Base-by-base conservation (phyloP, 2,329 filamentous ascomycete species). In the Helotiales sp. region DNA sequence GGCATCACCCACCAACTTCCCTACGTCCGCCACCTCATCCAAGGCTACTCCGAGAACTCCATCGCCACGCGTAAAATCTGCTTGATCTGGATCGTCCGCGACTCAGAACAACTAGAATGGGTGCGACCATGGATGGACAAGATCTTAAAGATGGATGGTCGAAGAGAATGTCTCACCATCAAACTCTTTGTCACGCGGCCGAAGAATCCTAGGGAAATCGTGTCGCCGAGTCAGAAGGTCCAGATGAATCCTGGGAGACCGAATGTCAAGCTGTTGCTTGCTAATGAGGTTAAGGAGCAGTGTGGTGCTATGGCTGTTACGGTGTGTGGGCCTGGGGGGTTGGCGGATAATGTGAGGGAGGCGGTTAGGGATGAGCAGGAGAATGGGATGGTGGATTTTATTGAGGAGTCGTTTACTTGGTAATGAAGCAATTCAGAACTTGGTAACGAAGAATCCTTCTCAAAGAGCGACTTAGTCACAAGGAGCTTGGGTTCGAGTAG, bases 1-100 rank as follows among this genome's bases (percentile, higher is more conserved):
- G 95, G 95, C 61, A 98, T 99, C 75, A 96, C 93, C 1, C 93
- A 98, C 73, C 92, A 96, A 72, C 84, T 98, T 29, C 90, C 92
- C 31, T 96, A 96, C 72, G 82, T 97, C 8, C 87, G 86, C 55
- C 88, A 95, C 52, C 78, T 93, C 4, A 81, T 93, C 58, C 76
- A 85, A 54, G 88, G 88, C 3, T 88, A 83, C 72, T 84, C 85
- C 54, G 78, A 84, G 0, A 84, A 85, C 58, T 92, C 86, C 1
- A 86, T 92, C 34, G 92, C 93, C 4, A 91, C 91, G 3, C 87
- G 92, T 52, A 86, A 88, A 38, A 77, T 98, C 47, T 90, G 88
- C 1, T 84, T 98, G 7, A 85, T 97, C 59, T 98, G 95, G 95
- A 88, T 96, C 69, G 89, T 98, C 63, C 91, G 95, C 61, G 91